A percentile compares a stretch with the other conserved stretches of the same genome.
Evolutionary conservation across 2,329 filamentous ascomycete species (phyloP).

Genomic region (Diaporthe sp.): DNA sequence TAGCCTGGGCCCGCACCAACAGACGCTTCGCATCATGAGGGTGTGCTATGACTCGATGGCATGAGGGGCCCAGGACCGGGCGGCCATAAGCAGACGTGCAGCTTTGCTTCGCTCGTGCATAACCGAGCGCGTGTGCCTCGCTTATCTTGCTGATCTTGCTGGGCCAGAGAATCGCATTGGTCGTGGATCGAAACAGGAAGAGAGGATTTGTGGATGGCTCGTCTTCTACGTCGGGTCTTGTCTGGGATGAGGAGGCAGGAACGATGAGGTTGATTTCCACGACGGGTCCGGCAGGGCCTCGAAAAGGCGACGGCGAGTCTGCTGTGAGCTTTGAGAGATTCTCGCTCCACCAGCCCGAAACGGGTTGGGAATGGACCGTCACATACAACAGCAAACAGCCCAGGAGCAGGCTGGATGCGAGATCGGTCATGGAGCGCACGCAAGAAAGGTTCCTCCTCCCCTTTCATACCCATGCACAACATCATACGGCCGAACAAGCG

Average conservation of each 20-base stretch:
- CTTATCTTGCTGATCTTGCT: background rate
- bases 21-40: background rate
- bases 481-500: slow-evolving; percentile 7
- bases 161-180: background rate
- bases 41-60: slow-evolving; percentile 15
- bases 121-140: slow-evolving; percentile 1
- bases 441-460: background rate
- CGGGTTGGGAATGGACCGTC: background rate
- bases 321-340: background rate
- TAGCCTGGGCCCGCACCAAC: background rate
- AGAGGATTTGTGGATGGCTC: background rate
- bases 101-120: background rate
- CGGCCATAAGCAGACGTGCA: background rate
- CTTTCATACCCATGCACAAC: background rate
- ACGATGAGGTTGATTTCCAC: background rate
- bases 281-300: background rate
- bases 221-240: background rate
- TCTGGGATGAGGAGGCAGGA: background rate
- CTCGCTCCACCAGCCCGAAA: background rate
- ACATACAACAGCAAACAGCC: background rate
- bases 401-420: background rate
- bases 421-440: background rate
- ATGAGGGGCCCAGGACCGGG: background rate
- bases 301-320: background rate
- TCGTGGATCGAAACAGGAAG: background rate